Evolutionary conservation across 2,329 filamentous ascomycete genomes (phyloP).

Genomic region (Pseudocercospora cruenta): DNA sequence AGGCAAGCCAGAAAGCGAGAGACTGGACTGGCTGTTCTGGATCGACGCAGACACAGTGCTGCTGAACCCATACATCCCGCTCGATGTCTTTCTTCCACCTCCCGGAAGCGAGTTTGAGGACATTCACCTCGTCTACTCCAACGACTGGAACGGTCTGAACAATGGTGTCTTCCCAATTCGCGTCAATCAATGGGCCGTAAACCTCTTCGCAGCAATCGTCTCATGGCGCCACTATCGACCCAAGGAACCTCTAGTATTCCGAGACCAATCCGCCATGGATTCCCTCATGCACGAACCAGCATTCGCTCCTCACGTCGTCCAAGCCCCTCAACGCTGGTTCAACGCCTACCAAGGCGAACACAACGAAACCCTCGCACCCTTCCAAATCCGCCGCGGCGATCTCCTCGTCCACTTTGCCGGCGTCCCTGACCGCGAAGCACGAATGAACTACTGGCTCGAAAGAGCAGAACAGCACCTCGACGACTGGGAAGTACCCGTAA

Average conservation of each 20-base stretch:
- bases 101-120: constrained; percentile 39
- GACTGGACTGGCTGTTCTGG: constrained; percentile 51
- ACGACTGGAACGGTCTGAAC: constrained; percentile 49
- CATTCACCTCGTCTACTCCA: constrained; percentile 43
- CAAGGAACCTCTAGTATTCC: constrained; percentile 40
- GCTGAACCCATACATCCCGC: constrained; percentile 48
- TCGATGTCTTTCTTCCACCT: constrained; percentile 46
- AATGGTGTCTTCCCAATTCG: constrained; percentile 49
- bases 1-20: constrained; percentile 42
- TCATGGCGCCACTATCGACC: constrained; percentile 46
- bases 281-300: constrained; percentile 39
- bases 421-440: constrained; percentile 37
- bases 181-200: constrained; percentile 45
- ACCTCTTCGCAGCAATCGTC: constrained; percentile 45
- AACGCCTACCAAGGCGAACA: constrained; percentile 48
- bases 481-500: constrained; percentile 45
- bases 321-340: constrained; percentile 50
- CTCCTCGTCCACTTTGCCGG: constrained; percentile 51
- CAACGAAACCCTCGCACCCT: constrained; percentile 42
- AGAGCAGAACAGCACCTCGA: constrained; percentile 43
- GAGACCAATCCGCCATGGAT: constrained; percentile 49
- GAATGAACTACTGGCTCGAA: constrained; percentile 45
- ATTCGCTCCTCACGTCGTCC: constrained; percentile 40
- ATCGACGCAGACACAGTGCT: constrained; percentile 50
- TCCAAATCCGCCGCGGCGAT: constrained; percentile 46